Base-by-base conservation (phyloP, 148 eudicot species). In the Camellia sinensis region DNA sequence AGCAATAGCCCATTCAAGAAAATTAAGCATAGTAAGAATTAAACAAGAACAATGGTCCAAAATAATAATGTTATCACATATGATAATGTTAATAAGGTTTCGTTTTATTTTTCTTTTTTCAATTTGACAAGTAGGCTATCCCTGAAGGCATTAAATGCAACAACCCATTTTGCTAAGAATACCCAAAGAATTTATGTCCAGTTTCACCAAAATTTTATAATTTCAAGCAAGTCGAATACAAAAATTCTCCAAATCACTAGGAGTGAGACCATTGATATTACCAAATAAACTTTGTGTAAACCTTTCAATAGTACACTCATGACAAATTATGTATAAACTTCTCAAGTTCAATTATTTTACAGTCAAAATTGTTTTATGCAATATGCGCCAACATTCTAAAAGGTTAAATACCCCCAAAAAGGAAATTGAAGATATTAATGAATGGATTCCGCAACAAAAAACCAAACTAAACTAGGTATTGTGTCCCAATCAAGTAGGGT, bases 1-100 rank as follows among this genome's bases (percentile, higher is more conserved):
- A 77, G 53, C 29, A 63, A 62, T 50, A 81, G 45, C 21, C 14
- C 5, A 18, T 15, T 43, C 80, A 61, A 45, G 66, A 57, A 74
- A 5, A 53, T 54, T 7, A 53, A 59, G 50, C 41, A 53, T 54
- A 7, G 54, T 7, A 75, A 67, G n/a, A 29, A 80, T 15, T 18
- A 18, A 66, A 71, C 37, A 71, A 46, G 2, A 8, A 60, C 19
- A 7, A 29, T 29, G 37, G 37, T 29, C 37, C 37, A 29, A 29
- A 29, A 29, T 29, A 29, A 29, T 29, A 29, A 29, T 29, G 41
- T 74, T 9, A 65, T 43, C 12, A 29, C 19, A 60, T 3, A 60
- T 15, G 4, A 60, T 18, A 60, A 18, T 60, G 3, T 60, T 18
- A 18, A 60, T 29, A 15, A 60, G 21, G 21, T 15, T 14, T 60